These are phyloP conservation scores for Hygrophoropsis aurantiaca DNA, from an alignment of 768 basidiomycete species.

Conservation along the genomic window DNA sequence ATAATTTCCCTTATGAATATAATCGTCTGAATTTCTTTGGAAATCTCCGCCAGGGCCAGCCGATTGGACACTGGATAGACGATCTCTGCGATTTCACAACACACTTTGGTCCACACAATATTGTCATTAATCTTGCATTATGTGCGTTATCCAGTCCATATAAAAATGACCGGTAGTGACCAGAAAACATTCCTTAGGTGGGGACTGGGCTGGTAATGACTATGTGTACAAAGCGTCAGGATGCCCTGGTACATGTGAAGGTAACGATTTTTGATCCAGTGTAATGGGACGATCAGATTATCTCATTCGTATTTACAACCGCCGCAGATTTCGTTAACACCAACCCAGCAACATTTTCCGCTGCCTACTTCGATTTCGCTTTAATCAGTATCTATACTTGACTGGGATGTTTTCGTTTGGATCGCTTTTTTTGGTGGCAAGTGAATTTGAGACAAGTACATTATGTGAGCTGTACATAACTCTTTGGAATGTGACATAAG, in stretches of 20 bases:
- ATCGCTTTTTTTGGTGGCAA: too few relatives aligned
- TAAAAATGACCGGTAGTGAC: too few relatives aligned
- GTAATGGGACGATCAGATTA: too few relatives aligned
- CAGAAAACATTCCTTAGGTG: constrained; percentile 37
- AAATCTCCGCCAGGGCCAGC: constrained; percentile 28
- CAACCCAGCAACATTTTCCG: constrained; percentile 62
- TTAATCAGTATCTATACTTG: constrained; percentile 53
- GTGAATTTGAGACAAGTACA: not conserved
- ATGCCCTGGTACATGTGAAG: constrained; percentile 52
- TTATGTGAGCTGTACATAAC: too few relatives aligned
- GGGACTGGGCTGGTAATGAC: constrained; percentile 54
- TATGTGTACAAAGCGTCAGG: constrained; percentile 43
- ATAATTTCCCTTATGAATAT: not conserved
- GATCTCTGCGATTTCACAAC: constrained; percentile 35
- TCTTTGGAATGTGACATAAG: too few relatives aligned
- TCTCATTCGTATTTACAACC: too few relatives aligned
- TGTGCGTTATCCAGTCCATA: constrained; percentile 40
- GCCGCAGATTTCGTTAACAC: constrained; percentile 58
- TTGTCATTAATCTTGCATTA: constrained; percentile 52
- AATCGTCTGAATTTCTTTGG: not conserved
- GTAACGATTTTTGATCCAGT: constrained; percentile 34
- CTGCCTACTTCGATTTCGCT: constrained; percentile 74
- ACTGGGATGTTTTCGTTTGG: too few relatives aligned
- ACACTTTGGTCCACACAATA: constrained; percentile 33
- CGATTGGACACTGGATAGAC: constrained; percentile 33